Evolutionary conservation across 2,329 filamentous ascomycete species (phyloP).

Genomic region (Conoideocrella luteorostrata): DNA sequence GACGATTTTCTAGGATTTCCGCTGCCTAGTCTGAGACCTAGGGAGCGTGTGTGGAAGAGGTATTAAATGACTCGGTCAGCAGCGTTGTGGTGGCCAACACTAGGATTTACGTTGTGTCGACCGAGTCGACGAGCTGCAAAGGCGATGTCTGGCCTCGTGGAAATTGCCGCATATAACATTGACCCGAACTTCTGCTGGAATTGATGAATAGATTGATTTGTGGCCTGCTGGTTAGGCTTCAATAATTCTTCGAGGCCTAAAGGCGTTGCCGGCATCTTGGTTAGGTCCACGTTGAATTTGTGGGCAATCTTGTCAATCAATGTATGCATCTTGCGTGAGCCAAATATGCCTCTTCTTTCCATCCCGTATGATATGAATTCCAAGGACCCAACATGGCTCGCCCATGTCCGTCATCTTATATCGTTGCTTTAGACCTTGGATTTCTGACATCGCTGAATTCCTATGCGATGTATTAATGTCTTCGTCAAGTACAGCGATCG

Average conservation of each 20-base stretch:
- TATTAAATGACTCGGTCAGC: neutral
- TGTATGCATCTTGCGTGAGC: neutral
- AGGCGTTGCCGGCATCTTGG: neutral
- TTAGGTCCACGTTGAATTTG: neutral
- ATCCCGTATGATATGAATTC: neutral
- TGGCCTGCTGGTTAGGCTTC: neutral
- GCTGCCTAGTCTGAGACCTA: neutral
- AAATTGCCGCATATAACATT: neutral
- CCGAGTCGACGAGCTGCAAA: neutral
- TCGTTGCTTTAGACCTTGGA: neutral
- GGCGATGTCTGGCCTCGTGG: neutral
- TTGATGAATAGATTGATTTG: neutral
- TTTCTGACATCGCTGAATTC: too few relatives aligned
- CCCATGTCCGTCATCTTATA: neutral
- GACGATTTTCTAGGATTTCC: neutral
- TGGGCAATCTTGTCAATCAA: slow-evolving; percentile 4
- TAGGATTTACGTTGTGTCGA: neutral
- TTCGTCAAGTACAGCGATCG: neutral
- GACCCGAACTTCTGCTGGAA: neutral
- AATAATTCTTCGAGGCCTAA: neutral
- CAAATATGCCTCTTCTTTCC: neutral
- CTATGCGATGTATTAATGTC: too few relatives aligned
- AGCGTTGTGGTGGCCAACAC: neutral
- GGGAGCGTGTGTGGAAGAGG: neutral
- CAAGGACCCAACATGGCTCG: neutral